Base-by-base conservation (phyloP, 495 filamentous ascomycete genomes). In the Aspergillus ostianus region DNA sequence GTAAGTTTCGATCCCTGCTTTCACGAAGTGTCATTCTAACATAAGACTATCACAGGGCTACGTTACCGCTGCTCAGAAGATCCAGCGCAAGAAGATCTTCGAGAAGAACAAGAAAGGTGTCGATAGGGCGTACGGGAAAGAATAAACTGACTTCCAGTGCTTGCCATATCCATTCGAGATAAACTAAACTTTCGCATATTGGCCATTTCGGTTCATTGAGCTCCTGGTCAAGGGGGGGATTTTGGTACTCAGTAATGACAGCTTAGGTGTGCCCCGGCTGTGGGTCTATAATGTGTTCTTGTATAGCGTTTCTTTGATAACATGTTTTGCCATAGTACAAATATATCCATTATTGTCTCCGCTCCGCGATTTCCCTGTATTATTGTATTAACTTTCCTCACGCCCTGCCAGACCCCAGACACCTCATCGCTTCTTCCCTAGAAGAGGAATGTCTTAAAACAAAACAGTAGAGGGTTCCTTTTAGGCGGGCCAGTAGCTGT, bases 61-160 rank as follows among this genome's bases (percentile, higher is more conserved):
- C 65, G 78, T 79, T 62, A 84, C 81, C 53, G 80, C 81, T 21
- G 80, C 81, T 6, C 81, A 84, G 69, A 84, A 84, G 62, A 68
- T 84, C 49, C 80, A 84, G 61, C 77, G 81, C 64, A 83, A 77
- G 72, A 82, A 77, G 69, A 83, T 84, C 46, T 57, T 80, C 51
- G 62, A 60, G 55, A 74, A 71, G 54, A 79, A 75, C 71, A 61
- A 77, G 64, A 64, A 71, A 41, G 74, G 80, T 13, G 75, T 84
- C 48, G 73, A 78, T 67, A 71, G 69, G 59, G 79, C 77, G 5
- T 84, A 83, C 64, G 70, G 71, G 61, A 76, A 77, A 72, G 75
- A 77, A 61, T 77, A 71, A 70, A 41, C 2, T 13, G 36, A 1
- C 36, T 41, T 32, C 29, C 29, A 32, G 7, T 1, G 29, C 29